phyloP scores from a whole-genome alignment of 2,329 filamentous ascomycete species.

The Ceratocystis variospora region DNA sequence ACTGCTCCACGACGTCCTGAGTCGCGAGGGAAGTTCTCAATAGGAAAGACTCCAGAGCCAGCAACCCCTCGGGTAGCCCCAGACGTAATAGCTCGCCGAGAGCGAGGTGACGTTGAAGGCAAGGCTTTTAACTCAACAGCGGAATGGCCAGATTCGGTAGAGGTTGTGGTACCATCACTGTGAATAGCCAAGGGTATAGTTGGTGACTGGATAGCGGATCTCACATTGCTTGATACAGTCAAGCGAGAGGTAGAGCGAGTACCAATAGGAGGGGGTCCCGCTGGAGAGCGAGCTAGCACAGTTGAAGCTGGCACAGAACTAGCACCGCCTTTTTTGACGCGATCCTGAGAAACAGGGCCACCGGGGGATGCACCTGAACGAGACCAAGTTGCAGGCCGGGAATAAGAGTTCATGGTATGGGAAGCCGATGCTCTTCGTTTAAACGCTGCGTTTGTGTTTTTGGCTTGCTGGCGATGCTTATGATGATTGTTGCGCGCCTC shows the following conservation, averaged over 20 bases:
- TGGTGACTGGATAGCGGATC: neutral
- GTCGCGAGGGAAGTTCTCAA: constrained; percentile 17
- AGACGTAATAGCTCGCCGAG: constrained; percentile 11
- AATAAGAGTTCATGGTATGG: neutral
- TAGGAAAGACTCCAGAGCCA: constrained; percentile 15
- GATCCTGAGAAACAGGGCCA: neutral
- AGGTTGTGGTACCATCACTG: constrained; percentile 5
- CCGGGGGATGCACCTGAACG: neutral
- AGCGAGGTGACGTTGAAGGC: constrained; percentile 5
- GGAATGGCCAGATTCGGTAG: neutral
- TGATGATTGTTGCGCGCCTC: constrained; percentile 6
- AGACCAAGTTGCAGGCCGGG: neutral
- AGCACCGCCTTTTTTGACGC: constrained; percentile 10
- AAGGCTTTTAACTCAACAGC: neutral
- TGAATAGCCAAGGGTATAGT: neutral
- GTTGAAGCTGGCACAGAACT: neutral
- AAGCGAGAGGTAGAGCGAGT: neutral
- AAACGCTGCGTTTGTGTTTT: neutral
- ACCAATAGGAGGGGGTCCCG: neutral
- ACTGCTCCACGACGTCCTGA: constrained; percentile 30
- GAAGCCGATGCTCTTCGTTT: neutral
- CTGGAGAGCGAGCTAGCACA: neutral
- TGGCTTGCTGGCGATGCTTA: neutral
- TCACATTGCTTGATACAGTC: neutral
- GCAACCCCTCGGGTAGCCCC: constrained; percentile 15